Evolutionary conservation across 2,329 filamentous ascomycete genomes (phyloP).

Genomic region (Pseudocercospora pini-densiflorae): DNA sequence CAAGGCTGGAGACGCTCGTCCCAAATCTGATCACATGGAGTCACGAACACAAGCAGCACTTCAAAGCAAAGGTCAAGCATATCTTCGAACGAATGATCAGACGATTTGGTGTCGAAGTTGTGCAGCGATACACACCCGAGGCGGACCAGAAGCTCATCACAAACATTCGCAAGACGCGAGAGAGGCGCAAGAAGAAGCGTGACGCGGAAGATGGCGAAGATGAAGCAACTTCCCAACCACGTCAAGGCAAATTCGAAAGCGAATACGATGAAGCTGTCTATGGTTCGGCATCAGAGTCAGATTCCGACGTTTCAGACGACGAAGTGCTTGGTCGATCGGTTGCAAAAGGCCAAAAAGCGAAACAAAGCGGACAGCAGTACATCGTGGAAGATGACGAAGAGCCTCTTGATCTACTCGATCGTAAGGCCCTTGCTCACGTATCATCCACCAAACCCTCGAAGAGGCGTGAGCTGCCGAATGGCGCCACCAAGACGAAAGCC

Average conservation of each 20-base stretch:
- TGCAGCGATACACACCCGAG: constrained; percentile 82
- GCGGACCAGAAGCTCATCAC: constrained; percentile 85
- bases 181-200: constrained; percentile 89
- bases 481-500: constrained; percentile 59
- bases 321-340: constrained; percentile 57
- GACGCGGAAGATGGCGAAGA: constrained; percentile 65
- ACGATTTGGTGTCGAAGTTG: constrained; percentile 80
- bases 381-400: constrained; percentile 95
- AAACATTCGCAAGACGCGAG: constrained; percentile 95
- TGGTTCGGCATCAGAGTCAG: constrained; percentile 61
- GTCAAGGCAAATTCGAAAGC: constrained; percentile 75
- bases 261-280: constrained; percentile 98
- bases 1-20: constrained; percentile 76
- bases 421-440: constrained; percentile 87
- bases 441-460: constrained; percentile 84
- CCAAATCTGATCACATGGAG: constrained; percentile 95
- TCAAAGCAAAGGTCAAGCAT: constrained; percentile 97
- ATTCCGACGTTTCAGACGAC: constrained; percentile 66
- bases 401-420: constrained; percentile 89
- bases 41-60: constrained; percentile 97
- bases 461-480: constrained; percentile 52
- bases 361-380: constrained; percentile 65
- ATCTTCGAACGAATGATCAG: constrained; percentile 94
- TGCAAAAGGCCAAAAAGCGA: constrained; percentile 61
- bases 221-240: constrained; percentile 41